phyloP scores from a whole-genome alignment of 1,284 basidiomycete genomes.

The Sporisorium graminicola region DNA sequence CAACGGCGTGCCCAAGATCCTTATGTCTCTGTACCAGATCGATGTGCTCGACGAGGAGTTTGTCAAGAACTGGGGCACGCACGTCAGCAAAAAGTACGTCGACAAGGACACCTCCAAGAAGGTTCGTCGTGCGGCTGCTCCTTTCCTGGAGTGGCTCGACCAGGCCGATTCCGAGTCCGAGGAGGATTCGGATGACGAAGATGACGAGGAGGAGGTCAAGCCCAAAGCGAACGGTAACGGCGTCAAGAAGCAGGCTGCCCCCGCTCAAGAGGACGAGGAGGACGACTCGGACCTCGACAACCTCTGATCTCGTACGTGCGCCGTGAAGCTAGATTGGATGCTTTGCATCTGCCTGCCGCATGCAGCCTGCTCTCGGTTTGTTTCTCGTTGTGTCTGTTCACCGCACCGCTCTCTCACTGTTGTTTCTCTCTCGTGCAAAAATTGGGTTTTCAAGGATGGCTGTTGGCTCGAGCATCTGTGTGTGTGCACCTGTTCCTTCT shows the following conservation, averaged over 20 bases:
- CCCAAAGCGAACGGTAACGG: slow-evolving; percentile 29
- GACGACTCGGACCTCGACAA: slow-evolving; percentile 65
- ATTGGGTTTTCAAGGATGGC: background rate
- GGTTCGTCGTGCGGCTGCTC: slow-evolving; percentile 93
- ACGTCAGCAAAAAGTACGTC: slow-evolving; percentile 95
- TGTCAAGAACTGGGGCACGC: slow-evolving; percentile 91
- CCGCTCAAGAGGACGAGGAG: slow-evolving; percentile 46
- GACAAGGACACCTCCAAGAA: slow-evolving; percentile 95
- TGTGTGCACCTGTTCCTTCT: background rate
- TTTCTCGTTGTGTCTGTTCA: slow-evolving; percentile 4
- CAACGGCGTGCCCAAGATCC: slow-evolving; percentile 82
- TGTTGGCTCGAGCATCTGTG: background rate
- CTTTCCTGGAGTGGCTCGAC: slow-evolving; percentile 78
- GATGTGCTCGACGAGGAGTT: slow-evolving; percentile 94
- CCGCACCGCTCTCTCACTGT: slow-evolving; percentile 12
- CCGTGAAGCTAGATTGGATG: background rate
- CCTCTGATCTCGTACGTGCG: slow-evolving; percentile 27
- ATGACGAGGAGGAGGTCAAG: slow-evolving; percentile 41
- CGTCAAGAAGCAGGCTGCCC: slow-evolving; percentile 25
- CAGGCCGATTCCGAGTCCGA: slow-evolving; percentile 66
- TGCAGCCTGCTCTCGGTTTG: background rate
- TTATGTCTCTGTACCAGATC: slow-evolving; percentile 94
- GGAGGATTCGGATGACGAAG: slow-evolving; percentile 64
- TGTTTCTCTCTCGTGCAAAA: background rate
- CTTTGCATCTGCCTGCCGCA: background rate